A percentile compares a stretch with the other conserved stretches of the same genome.
Conservation (phyloP, 2,329 filamentous ascomycete genomes). For the Botrytis sinoallii region DNA sequence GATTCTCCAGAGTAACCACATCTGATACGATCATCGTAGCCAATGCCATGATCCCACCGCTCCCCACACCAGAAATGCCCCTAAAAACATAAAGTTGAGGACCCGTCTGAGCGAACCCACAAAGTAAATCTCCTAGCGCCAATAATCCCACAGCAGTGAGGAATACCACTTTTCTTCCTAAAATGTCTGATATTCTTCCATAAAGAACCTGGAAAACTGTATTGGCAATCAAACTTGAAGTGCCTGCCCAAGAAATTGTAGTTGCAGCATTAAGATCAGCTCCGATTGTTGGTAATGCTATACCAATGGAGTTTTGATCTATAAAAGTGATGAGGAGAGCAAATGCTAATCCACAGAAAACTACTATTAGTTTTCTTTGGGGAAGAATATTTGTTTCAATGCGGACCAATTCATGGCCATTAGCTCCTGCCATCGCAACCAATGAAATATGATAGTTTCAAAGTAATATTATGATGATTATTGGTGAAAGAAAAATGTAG, state of each 20-base stretch:
- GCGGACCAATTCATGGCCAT: constrained; percentile 31
- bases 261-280: constrained; percentile 43
- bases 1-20: constrained; percentile 55
- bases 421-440: constrained; percentile 22
- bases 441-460: neutral
- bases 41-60: constrained; percentile 57
- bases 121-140: constrained; percentile 55
- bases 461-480: neutral
- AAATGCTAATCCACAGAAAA: constrained; percentile 51
- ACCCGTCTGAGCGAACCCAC: constrained; percentile 53
- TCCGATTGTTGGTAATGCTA: constrained; percentile 51
- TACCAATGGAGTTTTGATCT: constrained; percentile 39
- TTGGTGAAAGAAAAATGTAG: neutral
- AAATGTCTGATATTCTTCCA: constrained; percentile 58
- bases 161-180: constrained; percentile 58
- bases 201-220: constrained; percentile 65
- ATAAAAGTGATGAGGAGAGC: constrained; percentile 53
- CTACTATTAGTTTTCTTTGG: constrained; percentile 46
- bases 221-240: constrained; percentile 52
- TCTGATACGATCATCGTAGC: constrained; percentile 62
- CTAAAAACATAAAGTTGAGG: constrained; percentile 61
- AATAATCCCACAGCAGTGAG: constrained; percentile 52
- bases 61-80: constrained; percentile 58
- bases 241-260: constrained; percentile 56
- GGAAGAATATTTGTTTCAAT: constrained; percentile 58